Evolutionary conservation across 768 basidiomycete genomes (phyloP).

Genomic region (Butyriboletus loyo): DNA sequence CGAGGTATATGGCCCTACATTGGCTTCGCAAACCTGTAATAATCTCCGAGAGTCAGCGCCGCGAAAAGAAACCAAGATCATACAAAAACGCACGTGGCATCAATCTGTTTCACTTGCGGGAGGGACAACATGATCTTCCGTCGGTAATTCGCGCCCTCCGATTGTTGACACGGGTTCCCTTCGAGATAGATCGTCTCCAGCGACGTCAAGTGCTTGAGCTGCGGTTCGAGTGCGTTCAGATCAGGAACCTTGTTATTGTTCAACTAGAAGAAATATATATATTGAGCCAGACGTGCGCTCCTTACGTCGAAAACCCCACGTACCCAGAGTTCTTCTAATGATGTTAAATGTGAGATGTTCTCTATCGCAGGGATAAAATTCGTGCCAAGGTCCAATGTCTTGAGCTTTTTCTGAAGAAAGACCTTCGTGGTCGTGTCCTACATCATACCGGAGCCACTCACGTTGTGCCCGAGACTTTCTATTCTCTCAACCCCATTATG

Average conservation of each 20-base stretch:
- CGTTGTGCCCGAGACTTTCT: constrained; percentile 85
- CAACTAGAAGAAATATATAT: constrained; percentile 48
- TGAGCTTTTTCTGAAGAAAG: constrained; percentile 53
- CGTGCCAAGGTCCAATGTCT: constrained; percentile 82
- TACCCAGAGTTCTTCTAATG: constrained; percentile 95
- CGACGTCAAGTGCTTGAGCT: constrained; percentile 57
- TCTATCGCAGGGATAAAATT: constrained; percentile 82
- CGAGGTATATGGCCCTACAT: constrained; percentile 85
- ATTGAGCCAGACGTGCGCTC: not conserved
- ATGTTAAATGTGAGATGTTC: constrained; percentile 70
- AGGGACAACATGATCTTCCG: constrained; percentile 86
- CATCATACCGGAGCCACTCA: constrained; percentile 33
- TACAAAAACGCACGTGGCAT: constrained; percentile 79
- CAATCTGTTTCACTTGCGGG: constrained; percentile 89
- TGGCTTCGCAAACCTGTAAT: constrained; percentile 53
- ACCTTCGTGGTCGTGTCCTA: not conserved
- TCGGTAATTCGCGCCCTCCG: constrained; percentile 75
- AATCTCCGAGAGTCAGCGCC: constrained; percentile 2
- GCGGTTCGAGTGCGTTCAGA: constrained; percentile 60
- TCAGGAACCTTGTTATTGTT: constrained; percentile 83
- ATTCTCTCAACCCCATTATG: constrained; percentile 87
- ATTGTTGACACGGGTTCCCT: constrained; percentile 85
- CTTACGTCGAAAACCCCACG: constrained; percentile 12
- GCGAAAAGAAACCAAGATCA: not conserved
- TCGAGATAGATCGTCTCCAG: constrained; percentile 93